A percentile compares a stretch with the other conserved stretches of the same genome.
Evolutionary conservation across 208 protist genomes (phyloP).

Genomic region (Entamoeba invadens): DNA sequence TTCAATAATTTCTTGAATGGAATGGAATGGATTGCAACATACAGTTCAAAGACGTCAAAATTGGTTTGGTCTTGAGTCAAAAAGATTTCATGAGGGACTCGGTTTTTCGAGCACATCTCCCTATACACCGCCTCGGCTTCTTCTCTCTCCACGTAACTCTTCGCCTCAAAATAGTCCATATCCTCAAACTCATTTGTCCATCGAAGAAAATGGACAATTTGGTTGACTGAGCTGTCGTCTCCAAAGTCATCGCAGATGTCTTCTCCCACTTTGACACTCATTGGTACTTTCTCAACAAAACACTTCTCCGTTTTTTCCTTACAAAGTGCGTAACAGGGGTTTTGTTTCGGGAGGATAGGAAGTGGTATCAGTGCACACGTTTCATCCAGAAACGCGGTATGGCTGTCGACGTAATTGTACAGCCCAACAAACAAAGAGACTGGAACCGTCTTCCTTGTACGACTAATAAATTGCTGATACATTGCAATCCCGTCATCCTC

Average conservation of each 20-base stretch:
- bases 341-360: neutral
- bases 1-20: neutral
- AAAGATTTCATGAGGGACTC: neutral
- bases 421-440: neutral
- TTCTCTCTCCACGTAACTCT: neutral
- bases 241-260: neutral
- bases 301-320: neutral
- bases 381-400: neutral
- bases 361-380: neutral
- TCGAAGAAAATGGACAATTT: neutral
- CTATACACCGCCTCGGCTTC: neutral
- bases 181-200: neutral
- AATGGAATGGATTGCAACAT: neutral
- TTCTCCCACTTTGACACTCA: no score
- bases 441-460: neutral
- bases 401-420: neutral
- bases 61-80: neutral
- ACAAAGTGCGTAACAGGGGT: neutral
- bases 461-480: neutral
- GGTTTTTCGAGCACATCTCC: neutral
- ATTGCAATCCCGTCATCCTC: neutral
- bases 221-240: neutral
- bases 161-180: neutral
- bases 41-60: neutral
- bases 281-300: neutral